These are phyloP conservation scores for Glutinoglossum americanum DNA, from an alignment of 495 filamentous ascomycete species.

Conservation along the genomic window DNA sequence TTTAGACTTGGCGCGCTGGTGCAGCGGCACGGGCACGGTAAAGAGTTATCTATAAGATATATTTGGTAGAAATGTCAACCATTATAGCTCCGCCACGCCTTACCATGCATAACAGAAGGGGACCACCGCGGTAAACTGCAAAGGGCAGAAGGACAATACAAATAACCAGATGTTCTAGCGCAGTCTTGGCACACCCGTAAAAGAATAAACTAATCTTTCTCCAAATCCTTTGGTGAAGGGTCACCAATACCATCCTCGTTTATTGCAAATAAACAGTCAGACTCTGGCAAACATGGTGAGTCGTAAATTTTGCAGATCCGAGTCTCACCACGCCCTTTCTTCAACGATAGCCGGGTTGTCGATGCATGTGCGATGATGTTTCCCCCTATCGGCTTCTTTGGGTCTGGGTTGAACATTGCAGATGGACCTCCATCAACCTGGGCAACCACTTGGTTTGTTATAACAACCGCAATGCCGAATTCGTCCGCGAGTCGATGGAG, in stretches of 20 bases:
- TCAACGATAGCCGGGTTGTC: conserved; percentile 73
- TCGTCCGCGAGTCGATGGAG: conserved; percentile 89
- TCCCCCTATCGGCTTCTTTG: conserved; percentile 96
- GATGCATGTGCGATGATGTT: conserved; percentile 97
- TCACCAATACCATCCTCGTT: conserved; percentile 93
- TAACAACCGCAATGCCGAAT: conserved; percentile 95
- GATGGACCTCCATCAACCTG: conserved; percentile 92
- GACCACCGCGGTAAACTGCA: not conserved
- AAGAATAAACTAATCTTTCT: conserved; percentile 34
- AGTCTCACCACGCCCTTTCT: conserved; percentile 89
- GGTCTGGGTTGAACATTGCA: conserved; percentile 96
- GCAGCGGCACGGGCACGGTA: no score
- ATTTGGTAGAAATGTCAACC: not conserved
- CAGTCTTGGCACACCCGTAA: not conserved
- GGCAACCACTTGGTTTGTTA: conserved; percentile 95
- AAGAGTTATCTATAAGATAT: not conserved
- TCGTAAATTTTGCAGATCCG: conserved; percentile 98
- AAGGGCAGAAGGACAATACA: not conserved
- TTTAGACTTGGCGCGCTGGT: no score
- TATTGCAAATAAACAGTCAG: conserved; percentile 91
- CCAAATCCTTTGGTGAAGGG: conserved; percentile 83
- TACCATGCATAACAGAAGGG: not conserved
- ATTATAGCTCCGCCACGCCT: not conserved
- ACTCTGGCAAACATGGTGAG: conserved; percentile 88
- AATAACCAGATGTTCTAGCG: not conserved